Evolutionary conservation across 805 yeast genomes (phyloP).

Genomic region (Metschnikowia sp.): DNA sequence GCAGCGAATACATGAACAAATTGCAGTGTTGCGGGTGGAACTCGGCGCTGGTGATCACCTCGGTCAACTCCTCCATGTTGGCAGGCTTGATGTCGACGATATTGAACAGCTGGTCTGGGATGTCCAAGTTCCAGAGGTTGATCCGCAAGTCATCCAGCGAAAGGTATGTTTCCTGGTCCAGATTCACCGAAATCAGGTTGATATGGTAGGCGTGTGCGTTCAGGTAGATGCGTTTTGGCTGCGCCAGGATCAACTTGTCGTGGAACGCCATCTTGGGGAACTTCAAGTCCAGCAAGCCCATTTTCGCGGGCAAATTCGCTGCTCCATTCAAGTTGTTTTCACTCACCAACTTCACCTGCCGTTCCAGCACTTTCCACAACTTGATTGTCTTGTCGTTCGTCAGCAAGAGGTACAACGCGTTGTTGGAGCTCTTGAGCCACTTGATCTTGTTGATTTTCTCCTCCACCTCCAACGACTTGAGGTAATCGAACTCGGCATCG

Average conservation of each 20-base stretch:
- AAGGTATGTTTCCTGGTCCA: conserved; percentile 93
- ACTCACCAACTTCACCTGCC: conserved; percentile 84
- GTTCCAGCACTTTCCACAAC: conserved; percentile 93
- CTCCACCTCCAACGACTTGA: conserved; percentile 93
- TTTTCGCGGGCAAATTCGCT: conserved; percentile 21
- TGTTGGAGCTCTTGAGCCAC: conserved; percentile 88
- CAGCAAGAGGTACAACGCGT: conserved; percentile 83
- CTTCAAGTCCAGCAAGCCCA: conserved; percentile 47
- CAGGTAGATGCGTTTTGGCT: conserved; percentile 85
- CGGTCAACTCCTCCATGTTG: conserved; percentile 98
- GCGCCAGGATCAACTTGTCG: conserved; percentile 92
- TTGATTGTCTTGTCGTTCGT: conserved; percentile 98
- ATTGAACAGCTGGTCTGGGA: conserved; percentile 92
- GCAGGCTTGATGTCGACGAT: conserved; percentile 97
- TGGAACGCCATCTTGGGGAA: conserved; percentile 90
- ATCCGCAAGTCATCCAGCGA: conserved; percentile 92
- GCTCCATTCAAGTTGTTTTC: conserved; percentile 67
- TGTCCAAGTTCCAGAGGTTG: conserved; percentile 91
- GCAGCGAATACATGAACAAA: conserved; percentile 89
- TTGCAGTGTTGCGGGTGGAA: conserved; percentile 94
- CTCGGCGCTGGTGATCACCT: conserved; percentile 94
- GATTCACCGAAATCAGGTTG: conserved; percentile 89
- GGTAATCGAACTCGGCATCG: conserved; percentile 97
- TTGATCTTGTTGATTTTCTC: conserved; percentile 97
- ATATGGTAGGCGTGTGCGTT: conserved; percentile 99